Evolutionary conservation across 2,329 filamentous ascomycete species (phyloP).

Genomic region (Sarocladiaceae sp.): DNA sequence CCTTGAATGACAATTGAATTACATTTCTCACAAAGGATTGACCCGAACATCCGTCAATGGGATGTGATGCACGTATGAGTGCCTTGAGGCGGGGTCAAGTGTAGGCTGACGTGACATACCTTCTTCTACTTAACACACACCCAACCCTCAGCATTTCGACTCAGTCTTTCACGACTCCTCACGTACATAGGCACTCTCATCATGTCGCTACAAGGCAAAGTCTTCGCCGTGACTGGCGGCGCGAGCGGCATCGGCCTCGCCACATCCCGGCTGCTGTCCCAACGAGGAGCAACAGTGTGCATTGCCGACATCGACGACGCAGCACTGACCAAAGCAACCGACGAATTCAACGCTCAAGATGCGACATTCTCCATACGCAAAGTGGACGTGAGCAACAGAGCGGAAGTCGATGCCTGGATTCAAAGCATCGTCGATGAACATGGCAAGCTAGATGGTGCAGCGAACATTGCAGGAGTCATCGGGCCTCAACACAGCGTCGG

Average conservation of each 20-base stretch:
- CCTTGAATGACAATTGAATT: too few species aligned
- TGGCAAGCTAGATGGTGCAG: conserved; percentile 50
- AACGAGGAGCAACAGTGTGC: conserved; percentile 23
- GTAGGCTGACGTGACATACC: too few species aligned
- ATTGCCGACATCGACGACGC: conserved; percentile 32
- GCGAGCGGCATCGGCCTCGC: conserved; percentile 19
- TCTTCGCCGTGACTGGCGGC: conserved; percentile 16
- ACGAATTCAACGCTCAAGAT: conserved; percentile 24
- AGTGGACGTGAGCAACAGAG: conserved; percentile 44
- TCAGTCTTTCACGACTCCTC: too few species aligned
- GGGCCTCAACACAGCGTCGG: conserved; percentile 37
- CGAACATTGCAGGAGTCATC: conserved; percentile 51
- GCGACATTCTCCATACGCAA: conserved; percentile 29
- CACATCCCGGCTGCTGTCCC: conserved; percentile 7
- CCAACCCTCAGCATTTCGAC: too few species aligned
- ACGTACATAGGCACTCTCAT: too few species aligned
- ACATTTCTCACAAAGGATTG: too few species aligned
- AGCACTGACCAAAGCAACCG: conserved; percentile 23
- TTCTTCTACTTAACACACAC: too few species aligned
- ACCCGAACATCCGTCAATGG: too few species aligned
- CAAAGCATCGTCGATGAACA: conserved; percentile 39
- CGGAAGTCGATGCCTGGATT: conserved; percentile 49
- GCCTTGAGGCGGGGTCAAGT: too few species aligned
- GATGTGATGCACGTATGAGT: background rate
- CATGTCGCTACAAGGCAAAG: conserved; percentile 11